phyloP scores from a whole-genome alignment of 2,329 filamentous ascomycete genomes.

The Neofusicoccum cordaticola region DNA sequence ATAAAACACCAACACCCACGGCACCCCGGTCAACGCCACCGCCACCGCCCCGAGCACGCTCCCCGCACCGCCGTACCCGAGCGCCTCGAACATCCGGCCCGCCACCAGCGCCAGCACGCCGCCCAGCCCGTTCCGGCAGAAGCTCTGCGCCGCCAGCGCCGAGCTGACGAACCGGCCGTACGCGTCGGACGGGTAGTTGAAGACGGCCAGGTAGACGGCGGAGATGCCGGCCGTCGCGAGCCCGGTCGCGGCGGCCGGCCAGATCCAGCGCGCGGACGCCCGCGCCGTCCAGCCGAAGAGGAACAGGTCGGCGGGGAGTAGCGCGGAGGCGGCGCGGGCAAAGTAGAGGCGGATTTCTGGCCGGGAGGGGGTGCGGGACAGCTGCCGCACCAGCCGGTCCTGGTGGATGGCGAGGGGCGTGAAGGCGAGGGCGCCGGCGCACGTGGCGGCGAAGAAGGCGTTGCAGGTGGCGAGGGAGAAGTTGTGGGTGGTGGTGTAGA shows the following conservation, averaged over 20 bases:
- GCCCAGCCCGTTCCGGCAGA: slow-evolving; percentile 78
- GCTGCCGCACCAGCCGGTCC: no score
- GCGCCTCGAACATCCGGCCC: slow-evolving; percentile 35
- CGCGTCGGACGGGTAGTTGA: slow-evolving; percentile 88
- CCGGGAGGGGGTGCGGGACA: not conserved
- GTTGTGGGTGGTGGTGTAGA: no score
- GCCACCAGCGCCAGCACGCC: slow-evolving; percentile 79
- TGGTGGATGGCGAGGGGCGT: no score
- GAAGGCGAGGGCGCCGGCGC: no score
- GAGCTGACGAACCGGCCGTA: slow-evolving; percentile 84
- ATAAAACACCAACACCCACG: slow-evolving; percentile 32
- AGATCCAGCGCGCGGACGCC: slow-evolving; percentile 65
- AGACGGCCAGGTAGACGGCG: slow-evolving; percentile 79
- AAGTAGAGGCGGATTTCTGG: slow-evolving; percentile 80
- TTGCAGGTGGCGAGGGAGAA: no score
- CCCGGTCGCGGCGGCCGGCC: no score
- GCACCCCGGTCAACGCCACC: slow-evolving; percentile 38
- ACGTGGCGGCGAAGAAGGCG: no score
- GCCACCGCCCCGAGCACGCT: slow-evolving; percentile 45
- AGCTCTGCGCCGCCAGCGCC: slow-evolving; percentile 80
- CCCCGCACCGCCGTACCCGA: slow-evolving; percentile 45
- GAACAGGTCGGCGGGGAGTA: slow-evolving; percentile 77
- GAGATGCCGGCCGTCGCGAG: slow-evolving; percentile 77
- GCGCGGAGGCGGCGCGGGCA: slow-evolving; percentile 68
- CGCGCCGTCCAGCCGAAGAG: slow-evolving; percentile 71